Base-by-base conservation (phyloP, 495 filamentous ascomycete genomes). In the Neurospora sp. region DNA sequence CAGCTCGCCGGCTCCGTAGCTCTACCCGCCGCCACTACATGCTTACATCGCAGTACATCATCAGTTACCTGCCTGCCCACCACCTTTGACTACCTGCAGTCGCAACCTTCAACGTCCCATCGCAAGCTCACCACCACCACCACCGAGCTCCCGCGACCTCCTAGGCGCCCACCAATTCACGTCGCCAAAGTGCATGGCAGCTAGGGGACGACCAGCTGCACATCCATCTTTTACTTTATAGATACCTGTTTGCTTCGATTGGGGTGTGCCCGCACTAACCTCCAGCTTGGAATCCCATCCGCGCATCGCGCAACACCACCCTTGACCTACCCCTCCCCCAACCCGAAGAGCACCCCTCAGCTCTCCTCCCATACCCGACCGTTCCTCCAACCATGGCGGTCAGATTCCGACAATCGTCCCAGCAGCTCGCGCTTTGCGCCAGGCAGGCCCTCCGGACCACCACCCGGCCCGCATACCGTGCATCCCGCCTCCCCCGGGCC, bases 351-450 rank as follows among this genome's bases (percentile, higher is more conserved):
- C 70, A 61, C 38, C 6, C 14, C 40, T 48, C 41, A 17, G n/a
- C 61, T 45, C 40, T 38, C 22, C 53, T 68, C 17, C 31, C 35
- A 41, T 37, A 61, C n/a, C 14, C 16, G 17, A 14, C 53, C 35
- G 39, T 39, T 65, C n/a, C 70, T 35, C 69, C 44, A 48, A 42
- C 71, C 69, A 74, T 72, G 71, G 48, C 73, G 39, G 72, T 72
- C 61, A 77, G 80, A 74, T 77, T 81, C 65, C 77, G 79, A 42
- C 72, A 77, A 22, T 76, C 78, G 22, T 73, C 77, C 40, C 75
- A 74, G 73, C 78, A 77, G 73, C 75, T 80, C 71, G 78, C 75
- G 72, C 76, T 71, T 42, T 73, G 74, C 73, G 76, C 77, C 10
- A 72, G 75, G 69, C 44, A 73, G 69, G 74, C 77, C 14, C 69